Evolutionary conservation across 2,329 filamentous ascomycete genomes (phyloP).

Genomic region (Cercospora janseana): DNA sequence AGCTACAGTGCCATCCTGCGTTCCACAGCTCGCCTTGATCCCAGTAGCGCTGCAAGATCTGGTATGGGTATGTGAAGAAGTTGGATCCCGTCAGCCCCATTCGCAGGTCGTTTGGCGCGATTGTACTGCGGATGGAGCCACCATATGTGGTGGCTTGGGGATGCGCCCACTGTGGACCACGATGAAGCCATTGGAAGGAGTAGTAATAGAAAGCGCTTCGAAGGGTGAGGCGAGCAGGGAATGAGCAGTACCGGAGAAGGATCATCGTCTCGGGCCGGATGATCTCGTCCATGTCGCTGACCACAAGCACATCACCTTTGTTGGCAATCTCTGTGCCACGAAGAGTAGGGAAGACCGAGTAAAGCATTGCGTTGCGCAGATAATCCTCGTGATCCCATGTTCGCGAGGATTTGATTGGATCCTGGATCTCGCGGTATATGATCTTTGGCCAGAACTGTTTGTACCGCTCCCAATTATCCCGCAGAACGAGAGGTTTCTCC

Average conservation of each 20-base stretch:
- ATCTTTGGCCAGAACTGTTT: constrained; percentile 58
- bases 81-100: constrained; percentile 43
- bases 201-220: constrained; percentile 33
- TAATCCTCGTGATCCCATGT: constrained; percentile 55
- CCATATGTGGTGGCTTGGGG: constrained; percentile 60
- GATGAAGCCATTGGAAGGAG: constrained; percentile 32
- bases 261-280: constrained; percentile 39
- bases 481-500: constrained; percentile 55
- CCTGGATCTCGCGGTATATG: constrained; percentile 56
- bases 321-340: constrained; percentile 42
- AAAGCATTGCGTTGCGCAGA: constrained; percentile 57
- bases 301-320: constrained; percentile 56
- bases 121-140: constrained; percentile 44
- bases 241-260: constrained; percentile 29
- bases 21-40: constrained; percentile 50
- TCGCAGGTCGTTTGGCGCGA: constrained; percentile 55
- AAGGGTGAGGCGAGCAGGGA: constrained; percentile 31
- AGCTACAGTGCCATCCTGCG: constrained; percentile 62
- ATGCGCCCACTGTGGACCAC: constrained; percentile 51
- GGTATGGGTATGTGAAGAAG: constrained; percentile 46
- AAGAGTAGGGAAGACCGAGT: constrained; percentile 55
- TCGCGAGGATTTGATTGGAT: constrained; percentile 41
- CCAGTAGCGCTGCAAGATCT: constrained; percentile 26
- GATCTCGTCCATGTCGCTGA: constrained; percentile 63
- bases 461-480: constrained; percentile 55